phyloP scores from a whole-genome alignment of 805 yeast species.

The Isabelozyma heimii region DNA sequence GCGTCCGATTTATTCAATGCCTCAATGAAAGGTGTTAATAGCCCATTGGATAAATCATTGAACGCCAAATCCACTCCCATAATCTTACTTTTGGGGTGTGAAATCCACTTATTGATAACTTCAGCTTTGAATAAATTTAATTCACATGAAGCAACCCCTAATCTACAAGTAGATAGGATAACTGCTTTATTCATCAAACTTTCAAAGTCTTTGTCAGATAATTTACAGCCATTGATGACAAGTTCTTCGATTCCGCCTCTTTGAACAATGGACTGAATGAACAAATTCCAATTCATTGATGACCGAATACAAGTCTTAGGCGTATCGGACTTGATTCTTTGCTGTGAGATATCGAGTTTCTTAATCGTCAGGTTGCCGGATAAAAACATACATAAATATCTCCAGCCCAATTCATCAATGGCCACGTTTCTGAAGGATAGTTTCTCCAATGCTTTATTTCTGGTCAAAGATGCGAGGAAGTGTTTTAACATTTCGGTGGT shows the following conservation, averaged over 20 bases:
- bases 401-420: constrained; percentile 52
- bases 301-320: constrained; percentile 37
- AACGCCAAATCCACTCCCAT: constrained; percentile 56
- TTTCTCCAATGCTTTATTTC: constrained; percentile 46
- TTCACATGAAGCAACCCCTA: constrained; percentile 55
- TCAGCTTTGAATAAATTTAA: constrained; percentile 40
- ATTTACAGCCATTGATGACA: constrained; percentile 56
- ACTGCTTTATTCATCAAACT: constrained; percentile 42
- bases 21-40: constrained; percentile 44
- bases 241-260: constrained; percentile 58
- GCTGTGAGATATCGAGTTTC: constrained; percentile 58
- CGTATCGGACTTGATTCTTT: constrained; percentile 46
- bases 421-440: constrained; percentile 55
- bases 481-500: constrained; percentile 53
- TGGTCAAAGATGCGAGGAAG: constrained; percentile 44
- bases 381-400: constrained; percentile 47
- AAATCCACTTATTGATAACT: constrained; percentile 48
- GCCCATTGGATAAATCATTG: constrained; percentile 48
- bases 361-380: constrained; percentile 40
- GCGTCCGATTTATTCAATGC: constrained; percentile 32
- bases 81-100: constrained; percentile 42
- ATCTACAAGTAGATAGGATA: constrained; percentile 41
- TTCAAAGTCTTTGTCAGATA: constrained; percentile 40
- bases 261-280: constrained; percentile 37
- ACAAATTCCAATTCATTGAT: constrained; percentile 53